Evolutionary conservation across 768 basidiomycete species (phyloP).

Genomic region (Pleurotus tuoliensis): DNA sequence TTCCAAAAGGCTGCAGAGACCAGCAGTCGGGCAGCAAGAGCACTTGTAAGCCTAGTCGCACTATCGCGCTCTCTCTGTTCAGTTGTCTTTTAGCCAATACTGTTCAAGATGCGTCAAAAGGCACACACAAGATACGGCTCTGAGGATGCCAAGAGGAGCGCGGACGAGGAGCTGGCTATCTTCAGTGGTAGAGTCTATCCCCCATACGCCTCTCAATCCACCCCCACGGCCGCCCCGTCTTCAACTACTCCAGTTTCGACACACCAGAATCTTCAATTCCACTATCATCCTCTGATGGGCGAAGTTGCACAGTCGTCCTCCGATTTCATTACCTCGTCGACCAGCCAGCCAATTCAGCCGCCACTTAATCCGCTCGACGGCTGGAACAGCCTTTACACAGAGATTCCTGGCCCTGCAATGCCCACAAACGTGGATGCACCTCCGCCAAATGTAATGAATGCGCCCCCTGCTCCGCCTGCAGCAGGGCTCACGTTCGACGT

Average conservation of each 20-base stretch:
- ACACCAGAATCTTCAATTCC: background rate
- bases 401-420: background rate
- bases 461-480: background rate
- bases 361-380: background rate
- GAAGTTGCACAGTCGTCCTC: background rate
- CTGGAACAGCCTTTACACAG: conserved; percentile 1
- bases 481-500: background rate
- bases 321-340: background rate
- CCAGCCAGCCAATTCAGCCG: background rate
- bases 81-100: conserved; percentile 31
- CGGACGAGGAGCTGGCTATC: background rate
- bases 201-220: background rate
- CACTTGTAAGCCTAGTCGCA: conserved; percentile 31
- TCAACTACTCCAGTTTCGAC: background rate
- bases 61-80: background rate
- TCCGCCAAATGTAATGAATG: background rate
- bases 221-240: background rate
- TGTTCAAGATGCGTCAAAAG: conserved; percentile 41
- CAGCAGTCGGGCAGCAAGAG: conserved; percentile 46
- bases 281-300: background rate
- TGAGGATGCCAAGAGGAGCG: background rate
- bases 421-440: background rate
- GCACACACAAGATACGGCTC: conserved; percentile 16
- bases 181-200: background rate
- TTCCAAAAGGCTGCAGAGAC: conserved; percentile 41